Base-by-base conservation (phyloP, 1,139 yeast genomes). In the Saccharomyces pastorianus region DNA sequence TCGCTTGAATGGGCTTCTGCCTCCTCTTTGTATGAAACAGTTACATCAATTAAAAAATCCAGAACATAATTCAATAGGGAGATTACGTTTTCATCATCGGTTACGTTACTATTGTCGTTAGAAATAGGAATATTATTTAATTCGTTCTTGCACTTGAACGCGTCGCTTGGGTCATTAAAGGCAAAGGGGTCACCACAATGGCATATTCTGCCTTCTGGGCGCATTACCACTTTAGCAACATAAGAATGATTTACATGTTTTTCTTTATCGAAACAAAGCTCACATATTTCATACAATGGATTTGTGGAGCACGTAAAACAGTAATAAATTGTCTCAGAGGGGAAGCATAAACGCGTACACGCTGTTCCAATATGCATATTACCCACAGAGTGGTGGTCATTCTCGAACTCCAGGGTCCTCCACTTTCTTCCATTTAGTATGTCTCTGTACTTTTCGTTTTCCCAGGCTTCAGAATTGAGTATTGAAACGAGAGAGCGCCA, bases 131-230 rank as follows among this genome's bases (percentile, higher is more conserved):
- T 56, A 68, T 97, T 91, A 53, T 80, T 72, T 52, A 84, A 72
- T 3, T 73, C 70, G 5, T 66, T 68, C 32, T 74, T 77, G 84
- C 96, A 91, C 0, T 52, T 53, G 42, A 49, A 59, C 17, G 66
- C 64, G 34, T 52, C 47, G 7, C 51, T 50, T 13, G 64, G 58
- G 28, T 59, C 56, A 48, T 58, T 63, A 42, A 64, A 64, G 3
- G 96, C 95, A 58, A 85, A 88, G 0, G 80, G 76, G 66, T 93
- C 96, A 1, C 98, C 97, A 72, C 98, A 93, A 67, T 93, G 97
- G 68, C 98, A 93, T 5, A 90, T 90, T 0, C 97, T 97, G 4
- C 96, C 96, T 59, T 84, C 86, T 57, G 89, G 96, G 52, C 93
- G 74, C 55, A 81, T 84, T 53, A 91, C 84, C 13, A 89, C 83